A percentile compares a stretch with the other conserved stretches of the same genome.
Conservation (phyloP, 2,329 filamentous ascomycete genomes). For the Macrophomina pseudophaseolina region DNA sequence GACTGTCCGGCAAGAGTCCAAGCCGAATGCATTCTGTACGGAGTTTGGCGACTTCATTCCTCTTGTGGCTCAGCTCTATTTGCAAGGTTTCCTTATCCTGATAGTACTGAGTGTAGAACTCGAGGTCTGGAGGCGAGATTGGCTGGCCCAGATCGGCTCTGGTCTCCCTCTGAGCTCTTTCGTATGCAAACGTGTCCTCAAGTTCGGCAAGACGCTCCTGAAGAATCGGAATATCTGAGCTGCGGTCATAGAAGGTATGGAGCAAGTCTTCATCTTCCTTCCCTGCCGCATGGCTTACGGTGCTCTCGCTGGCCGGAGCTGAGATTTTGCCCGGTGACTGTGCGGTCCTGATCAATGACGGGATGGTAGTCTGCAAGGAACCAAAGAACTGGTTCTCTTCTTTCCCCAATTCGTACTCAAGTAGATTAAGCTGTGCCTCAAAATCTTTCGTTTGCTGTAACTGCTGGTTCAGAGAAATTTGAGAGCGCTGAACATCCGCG, state of each 20-base stretch:
- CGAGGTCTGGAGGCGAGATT: slow-evolving; percentile 16
- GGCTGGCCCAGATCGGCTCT: slow-evolving; percentile 15
- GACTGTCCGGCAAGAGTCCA: background rate
- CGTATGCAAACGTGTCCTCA: background rate
- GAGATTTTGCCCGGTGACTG: background rate
- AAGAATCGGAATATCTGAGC: slow-evolving; percentile 12
- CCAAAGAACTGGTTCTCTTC: slow-evolving; percentile 11
- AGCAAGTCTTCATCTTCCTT: background rate
- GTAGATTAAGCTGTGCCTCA: background rate
- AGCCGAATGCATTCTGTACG: background rate
- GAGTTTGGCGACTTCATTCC: background rate
- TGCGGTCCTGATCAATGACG: background rate
- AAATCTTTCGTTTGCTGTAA: background rate
- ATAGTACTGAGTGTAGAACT: slow-evolving; percentile 23
- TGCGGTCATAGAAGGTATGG: slow-evolving; percentile 13
- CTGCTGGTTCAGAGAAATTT: background rate
- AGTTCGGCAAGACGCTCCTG: slow-evolving; percentile 17
- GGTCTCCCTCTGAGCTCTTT: slow-evolving; percentile 16
- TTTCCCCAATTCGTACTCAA: slow-evolving; percentile 8
- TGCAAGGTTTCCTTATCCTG: background rate
- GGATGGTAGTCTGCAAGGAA: background rate
- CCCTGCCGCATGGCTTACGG: background rate
- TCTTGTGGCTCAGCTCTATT: background rate
- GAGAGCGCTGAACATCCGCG: background rate
- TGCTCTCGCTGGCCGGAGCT: background rate